Percentiles rank a stretch among this genome's conserved stretches.
Conservation (phyloP, 768 basidiomycete genomes). For the Psilocybe azurescens region DNA sequence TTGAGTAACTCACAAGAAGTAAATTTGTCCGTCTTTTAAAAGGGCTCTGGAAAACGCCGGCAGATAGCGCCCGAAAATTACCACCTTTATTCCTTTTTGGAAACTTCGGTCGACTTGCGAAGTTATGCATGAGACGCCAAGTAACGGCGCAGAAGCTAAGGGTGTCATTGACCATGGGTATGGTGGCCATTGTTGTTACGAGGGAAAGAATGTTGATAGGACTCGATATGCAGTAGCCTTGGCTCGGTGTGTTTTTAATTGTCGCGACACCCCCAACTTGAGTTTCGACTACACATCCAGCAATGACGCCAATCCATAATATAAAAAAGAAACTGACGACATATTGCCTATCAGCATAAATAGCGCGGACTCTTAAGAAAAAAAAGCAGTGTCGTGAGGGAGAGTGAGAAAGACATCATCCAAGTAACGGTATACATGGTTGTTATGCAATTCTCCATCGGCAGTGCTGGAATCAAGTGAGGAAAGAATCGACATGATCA, state of each 20-base stretch:
- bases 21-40: slow-evolving; percentile 35
- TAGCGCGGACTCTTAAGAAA: slow-evolving; percentile 29
- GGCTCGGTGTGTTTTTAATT: too few relatives aligned
- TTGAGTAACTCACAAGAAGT: slow-evolving; percentile 34
- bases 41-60: slow-evolving; percentile 32
- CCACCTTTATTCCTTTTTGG: slow-evolving; percentile 12
- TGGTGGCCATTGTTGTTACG: slow-evolving; percentile 21
- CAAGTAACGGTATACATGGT: background rate
- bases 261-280: background rate
- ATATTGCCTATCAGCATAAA: slow-evolving; percentile 24
- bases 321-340: slow-evolving; percentile 29
- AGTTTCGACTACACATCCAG: slow-evolving; percentile 2
- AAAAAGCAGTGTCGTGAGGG: slow-evolving; percentile 30
- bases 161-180: slow-evolving; percentile 31
- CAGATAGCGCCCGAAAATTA: slow-evolving; percentile 28
- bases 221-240: slow-evolving; percentile 3
- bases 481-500: background rate
- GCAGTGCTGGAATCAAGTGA: background rate
- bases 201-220: slow-evolving; percentile 9
- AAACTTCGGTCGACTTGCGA: slow-evolving; percentile 7
- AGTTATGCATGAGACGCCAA: slow-evolving; percentile 26
- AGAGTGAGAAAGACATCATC: slow-evolving; percentile 6
- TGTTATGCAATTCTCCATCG: background rate
- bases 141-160: slow-evolving; percentile 36
- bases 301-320: slow-evolving; percentile 32